Percentiles rank a stretch among this genome's conserved stretches.
These are phyloP conservation scores for Trametes polyzona DNA, from an alignment of 1,284 basidiomycete species.

Conservation along the genomic window DNA sequence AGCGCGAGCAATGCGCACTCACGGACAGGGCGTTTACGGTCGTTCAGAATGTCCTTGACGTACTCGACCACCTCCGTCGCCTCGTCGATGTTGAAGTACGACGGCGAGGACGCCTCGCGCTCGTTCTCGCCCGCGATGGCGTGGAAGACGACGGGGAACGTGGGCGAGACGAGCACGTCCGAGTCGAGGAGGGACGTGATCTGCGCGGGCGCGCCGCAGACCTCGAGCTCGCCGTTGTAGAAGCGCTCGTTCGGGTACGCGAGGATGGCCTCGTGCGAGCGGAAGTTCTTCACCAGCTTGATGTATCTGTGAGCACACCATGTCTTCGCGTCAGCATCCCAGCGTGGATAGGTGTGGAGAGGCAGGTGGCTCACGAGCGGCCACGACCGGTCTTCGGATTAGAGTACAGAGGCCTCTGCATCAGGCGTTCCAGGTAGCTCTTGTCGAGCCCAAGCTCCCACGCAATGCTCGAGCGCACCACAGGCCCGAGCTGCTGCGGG, in stretches of 20 bases:
- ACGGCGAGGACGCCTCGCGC: constrained; percentile 48
- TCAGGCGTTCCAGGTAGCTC: constrained; percentile 57
- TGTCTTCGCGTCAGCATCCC: not conserved
- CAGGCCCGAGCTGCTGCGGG: constrained; percentile 60
- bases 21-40: constrained; percentile 19
- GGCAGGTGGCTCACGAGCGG: constrained; percentile 41
- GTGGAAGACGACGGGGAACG: constrained; percentile 54
- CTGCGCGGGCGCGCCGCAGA: constrained; percentile 42
- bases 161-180: constrained; percentile 25
- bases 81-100: constrained; percentile 53
- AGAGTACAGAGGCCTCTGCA: constrained; percentile 52
- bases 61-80: constrained; percentile 45
- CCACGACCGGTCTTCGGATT: constrained; percentile 35
- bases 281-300: constrained; percentile 58
- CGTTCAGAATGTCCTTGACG: constrained; percentile 34
- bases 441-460: constrained; percentile 46
- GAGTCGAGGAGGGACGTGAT: constrained; percentile 38
- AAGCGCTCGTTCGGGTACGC: constrained; percentile 61
- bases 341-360: not conserved
- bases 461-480: constrained; percentile 53
- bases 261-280: constrained; percentile 60
- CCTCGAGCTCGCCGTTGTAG: constrained; percentile 53
- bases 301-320: constrained; percentile 45
- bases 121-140: constrained; percentile 47
- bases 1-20: too few relatives aligned